Evolutionary conservation across 495 filamentous ascomycete species (phyloP), one percentile per base, ranked within the genome.

Genomic region (Neurospora sp.): DNA sequence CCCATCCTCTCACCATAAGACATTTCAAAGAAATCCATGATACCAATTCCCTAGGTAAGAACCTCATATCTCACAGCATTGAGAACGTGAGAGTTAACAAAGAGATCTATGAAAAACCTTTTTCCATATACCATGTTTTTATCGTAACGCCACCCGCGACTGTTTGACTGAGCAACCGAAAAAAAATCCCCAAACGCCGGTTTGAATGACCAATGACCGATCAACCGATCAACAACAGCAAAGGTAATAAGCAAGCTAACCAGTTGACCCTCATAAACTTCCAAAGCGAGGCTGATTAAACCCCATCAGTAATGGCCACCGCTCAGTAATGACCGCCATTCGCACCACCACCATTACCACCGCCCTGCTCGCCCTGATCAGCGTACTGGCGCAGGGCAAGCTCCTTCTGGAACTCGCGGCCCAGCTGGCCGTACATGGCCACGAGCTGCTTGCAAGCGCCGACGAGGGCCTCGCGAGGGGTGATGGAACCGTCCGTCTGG

Each of bases 371-470:
- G 27, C 84, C 84, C 46, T 88, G 90, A 18, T 89, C 89, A 35
- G 92, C 92, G 86, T 95, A 97, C 85, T 95, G 96, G 76, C 94
- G 91, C 72, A 98, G 86, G 76, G 97, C 94, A 79, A 90, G 96
- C 83, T 99, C 96, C 80, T 96, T 96, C 69, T 93, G 96, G 82
- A 99, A 97, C 78, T 97, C 92, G 70, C 92, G 90, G 42, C 90
- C 91, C 31, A 98, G 81, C 70, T 89, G 89, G 35, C 88, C 91
- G 73, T 96, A 86, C 72, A 94, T 89, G 71, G 88, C 85, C 71
- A 99, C 92, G 31, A 97, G 83, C 72, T 92, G 89, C 79, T 92
- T 87, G 84, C 91, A 96, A 59, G 89, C 88, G 42, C 88, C 84
- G 74, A 96, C 80, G n/a, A 99, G 84, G 1, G 94, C 94, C 76